Base-by-base conservation (phyloP, 176 grass and related monocot species). In the Carex littledalei region DNA sequence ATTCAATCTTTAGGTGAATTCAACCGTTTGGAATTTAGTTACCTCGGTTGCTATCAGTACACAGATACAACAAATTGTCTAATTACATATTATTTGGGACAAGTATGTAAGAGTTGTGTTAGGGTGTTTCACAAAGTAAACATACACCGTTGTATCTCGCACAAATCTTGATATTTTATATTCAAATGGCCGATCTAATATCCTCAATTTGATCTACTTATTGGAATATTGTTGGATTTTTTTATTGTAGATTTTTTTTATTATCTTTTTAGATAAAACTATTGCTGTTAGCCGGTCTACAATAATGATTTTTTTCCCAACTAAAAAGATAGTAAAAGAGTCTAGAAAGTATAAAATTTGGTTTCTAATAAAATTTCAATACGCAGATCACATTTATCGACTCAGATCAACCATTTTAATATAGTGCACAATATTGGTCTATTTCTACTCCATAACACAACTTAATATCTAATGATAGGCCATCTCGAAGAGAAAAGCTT, bases 401-500 rank as follows among this genome's bases (percentile, higher is more conserved):
- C 68, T 73, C 7, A 1, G 17, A 6, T 45, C 17, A 7, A 20
- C 45, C 16, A 3, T 60, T 32, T 13, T 12, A 29, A 79, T 29
- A 32, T 57, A 57, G 3, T 13, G 56, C 49, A 21, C 18, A 34
- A 43, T 59, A 56, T 43, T 3, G 13, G 56, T 24, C 24, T n/a
- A 52, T 31, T 54, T 79, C 31, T 26, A 15, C 24, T 56, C 50
- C 50, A 26, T 26, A 53, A 18, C n/a, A 57, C n/a, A 81, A 13
- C 57, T 37, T 81, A 41, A 39, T 63, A 37, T 81, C 24, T 13
- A 29, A 53, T 15, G 1, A 67, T 20, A 83, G 80, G 80, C n/a
- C 80, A 83, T 26, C 37, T 83, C 16, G 80, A 83, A 67, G 80
- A 83, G 39, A 83, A 83, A n/a, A 67, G 62, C 60, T 83, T 52